These are phyloP conservation scores for Pyrrhoderma lamaoense DNA, from an alignment of 1,284 basidiomycete genomes.

Conservation along the genomic window DNA sequence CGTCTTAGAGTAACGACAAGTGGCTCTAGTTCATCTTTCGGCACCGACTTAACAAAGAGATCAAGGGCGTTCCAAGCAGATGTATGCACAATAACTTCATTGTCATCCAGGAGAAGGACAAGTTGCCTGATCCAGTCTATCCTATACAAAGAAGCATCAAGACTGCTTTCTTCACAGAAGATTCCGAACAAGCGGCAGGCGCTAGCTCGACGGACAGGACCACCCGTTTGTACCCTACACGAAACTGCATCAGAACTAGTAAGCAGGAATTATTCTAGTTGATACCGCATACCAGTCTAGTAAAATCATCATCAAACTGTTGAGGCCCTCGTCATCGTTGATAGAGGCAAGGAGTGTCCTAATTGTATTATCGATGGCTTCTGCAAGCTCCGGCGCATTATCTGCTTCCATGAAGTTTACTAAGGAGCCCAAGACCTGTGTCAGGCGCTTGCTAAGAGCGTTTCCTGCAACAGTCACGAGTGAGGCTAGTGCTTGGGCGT, in stretches of 20 bases:
- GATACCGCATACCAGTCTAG: slow-evolving; percentile 66
- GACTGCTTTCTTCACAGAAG: slow-evolving; percentile 76
- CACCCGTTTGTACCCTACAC: slow-evolving; percentile 70
- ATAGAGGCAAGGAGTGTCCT: slow-evolving; percentile 72
- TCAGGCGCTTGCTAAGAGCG: slow-evolving; percentile 80
- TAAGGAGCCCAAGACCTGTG: slow-evolving; percentile 68
- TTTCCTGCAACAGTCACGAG: slow-evolving; percentile 91
- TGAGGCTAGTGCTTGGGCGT: slow-evolving; percentile 86
- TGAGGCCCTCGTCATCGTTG: slow-evolving; percentile 77
- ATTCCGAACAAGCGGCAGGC: slow-evolving; percentile 71
- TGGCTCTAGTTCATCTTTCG: slow-evolving; percentile 89
- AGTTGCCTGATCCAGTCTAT: slow-evolving; percentile 96
- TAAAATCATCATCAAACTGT: slow-evolving; percentile 83
- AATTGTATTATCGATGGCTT: slow-evolving; percentile 73
- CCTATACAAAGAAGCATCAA: slow-evolving; percentile 79
- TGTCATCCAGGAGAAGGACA: slow-evolving; percentile 80
- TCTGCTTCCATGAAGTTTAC: slow-evolving; percentile 65
- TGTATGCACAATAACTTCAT: slow-evolving; percentile 65
- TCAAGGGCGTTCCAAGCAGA: slow-evolving; percentile 85
- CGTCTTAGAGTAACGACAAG: slow-evolving; percentile 85
- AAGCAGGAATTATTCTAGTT: background rate
- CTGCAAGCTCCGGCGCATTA: slow-evolving; percentile 59
- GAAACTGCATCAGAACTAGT: slow-evolving; percentile 16
- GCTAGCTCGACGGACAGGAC: slow-evolving; percentile 65
- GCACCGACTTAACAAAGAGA: slow-evolving; percentile 82